Percentiles rank a stretch among this genome's conserved stretches.
phyloP scores from a whole-genome alignment of 345 rosid species.

The Clarkia xantiana region DNA sequence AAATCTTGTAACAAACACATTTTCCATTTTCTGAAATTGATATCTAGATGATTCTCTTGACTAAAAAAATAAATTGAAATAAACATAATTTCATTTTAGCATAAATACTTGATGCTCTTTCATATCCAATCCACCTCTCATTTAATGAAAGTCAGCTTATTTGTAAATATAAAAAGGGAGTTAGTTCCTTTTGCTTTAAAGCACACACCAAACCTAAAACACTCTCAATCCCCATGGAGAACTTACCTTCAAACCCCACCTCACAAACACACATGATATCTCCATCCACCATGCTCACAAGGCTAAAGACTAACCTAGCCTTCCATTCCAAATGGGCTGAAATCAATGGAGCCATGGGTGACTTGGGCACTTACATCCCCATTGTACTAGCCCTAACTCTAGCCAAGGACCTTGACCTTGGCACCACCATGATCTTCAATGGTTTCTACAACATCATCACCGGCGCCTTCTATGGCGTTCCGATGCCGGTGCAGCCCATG shows the following conservation, averaged over 20 bases:
- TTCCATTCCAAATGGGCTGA: slow-evolving; percentile 52
- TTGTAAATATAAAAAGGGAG: too few relatives aligned
- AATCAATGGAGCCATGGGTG: slow-evolving; percentile 82
- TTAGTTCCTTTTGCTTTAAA: too few relatives aligned
- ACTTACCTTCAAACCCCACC: not conserved
- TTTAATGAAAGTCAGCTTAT: too few relatives aligned
- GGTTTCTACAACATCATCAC: slow-evolving; percentile 61
- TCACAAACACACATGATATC: not conserved
- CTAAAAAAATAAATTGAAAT: too few relatives aligned
- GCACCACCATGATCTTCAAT: slow-evolving; percentile 66
- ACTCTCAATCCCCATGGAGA: not conserved
- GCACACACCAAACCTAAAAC: too few relatives aligned
- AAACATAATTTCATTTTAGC: too few relatives aligned
- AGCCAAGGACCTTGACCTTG: slow-evolving; percentile 59
- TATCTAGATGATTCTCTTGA: too few relatives aligned
- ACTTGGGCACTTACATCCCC: slow-evolving; percentile 76
- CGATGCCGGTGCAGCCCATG: slow-evolving; percentile 96
- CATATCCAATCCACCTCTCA: too few relatives aligned
- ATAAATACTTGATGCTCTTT: too few relatives aligned
- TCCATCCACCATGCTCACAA: slow-evolving; percentile 6
- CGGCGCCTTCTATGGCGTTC: slow-evolving; percentile 62
- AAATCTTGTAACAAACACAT: too few relatives aligned
- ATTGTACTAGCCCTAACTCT: slow-evolving; percentile 71
- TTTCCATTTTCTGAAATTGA: too few relatives aligned
- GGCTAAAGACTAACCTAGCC: slow-evolving; percentile 28